Evolutionary conservation across 305 asterid species (phyloP).

Genomic region (Fraxinus dipetala): DNA sequence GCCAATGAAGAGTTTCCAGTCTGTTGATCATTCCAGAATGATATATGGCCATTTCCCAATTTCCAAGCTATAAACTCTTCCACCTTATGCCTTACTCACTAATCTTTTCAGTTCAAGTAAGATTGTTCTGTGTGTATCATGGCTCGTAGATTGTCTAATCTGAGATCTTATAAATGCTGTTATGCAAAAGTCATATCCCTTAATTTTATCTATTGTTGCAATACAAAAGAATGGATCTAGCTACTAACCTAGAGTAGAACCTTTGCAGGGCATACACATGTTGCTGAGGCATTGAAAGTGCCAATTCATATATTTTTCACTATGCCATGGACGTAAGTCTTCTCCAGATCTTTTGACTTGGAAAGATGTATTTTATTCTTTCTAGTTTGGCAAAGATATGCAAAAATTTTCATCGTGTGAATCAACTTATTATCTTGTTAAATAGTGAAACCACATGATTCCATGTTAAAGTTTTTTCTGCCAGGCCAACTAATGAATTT

Average conservation of each 20-base stretch:
- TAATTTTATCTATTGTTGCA: neutral
- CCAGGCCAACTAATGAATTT: constrained; percentile 58
- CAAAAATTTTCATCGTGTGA: neutral
- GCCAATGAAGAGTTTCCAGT: neutral
- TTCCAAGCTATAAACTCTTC: neutral
- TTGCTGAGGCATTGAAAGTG: constrained; percentile 69
- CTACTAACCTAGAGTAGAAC: constrained; percentile 26
- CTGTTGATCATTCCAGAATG: neutral
- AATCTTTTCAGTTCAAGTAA: neutral
- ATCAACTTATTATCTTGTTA: constrained; percentile 9
- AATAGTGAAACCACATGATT: constrained; percentile 5
- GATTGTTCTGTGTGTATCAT: neutral
- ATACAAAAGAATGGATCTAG: neutral
- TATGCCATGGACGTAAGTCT: constrained; percentile 91
- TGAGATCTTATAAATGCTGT: neutral
- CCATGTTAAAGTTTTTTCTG: constrained; percentile 9
- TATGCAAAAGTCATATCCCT: neutral
- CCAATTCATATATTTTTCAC: constrained; percentile 83
- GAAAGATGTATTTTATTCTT: constrained; percentile 19
- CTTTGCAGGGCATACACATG: constrained; percentile 72
- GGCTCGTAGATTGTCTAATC: neutral
- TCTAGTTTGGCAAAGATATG: constrained; percentile 15
- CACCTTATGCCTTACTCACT: neutral
- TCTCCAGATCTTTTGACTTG: constrained; percentile 14
- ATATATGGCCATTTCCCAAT: neutral